These are phyloP conservation scores for Pichia membranifaciens DNA, from an alignment of 805 yeast genomes.

Conservation along the genomic window DNA sequence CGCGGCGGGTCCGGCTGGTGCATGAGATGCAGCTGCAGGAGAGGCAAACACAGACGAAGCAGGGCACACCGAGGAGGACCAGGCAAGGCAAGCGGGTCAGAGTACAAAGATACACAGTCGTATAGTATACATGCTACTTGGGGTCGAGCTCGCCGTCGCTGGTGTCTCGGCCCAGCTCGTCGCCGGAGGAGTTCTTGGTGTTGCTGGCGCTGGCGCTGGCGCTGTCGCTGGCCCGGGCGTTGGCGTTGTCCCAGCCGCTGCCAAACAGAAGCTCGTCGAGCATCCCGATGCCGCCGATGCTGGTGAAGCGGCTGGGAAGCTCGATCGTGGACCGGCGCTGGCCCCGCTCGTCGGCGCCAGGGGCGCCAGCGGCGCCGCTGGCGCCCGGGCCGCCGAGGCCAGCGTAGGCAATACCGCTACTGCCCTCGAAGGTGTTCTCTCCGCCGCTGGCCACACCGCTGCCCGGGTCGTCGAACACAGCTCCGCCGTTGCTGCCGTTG, in stretches of 20 bases:
- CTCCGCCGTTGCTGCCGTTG: neutral
- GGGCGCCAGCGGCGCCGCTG: neutral
- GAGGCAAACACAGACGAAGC: no score
- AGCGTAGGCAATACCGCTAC: neutral
- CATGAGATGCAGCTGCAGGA: no score
- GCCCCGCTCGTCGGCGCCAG: no score
- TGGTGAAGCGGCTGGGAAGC: conserved; percentile 7
- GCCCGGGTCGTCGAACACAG: neutral
- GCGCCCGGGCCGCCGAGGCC: neutral
- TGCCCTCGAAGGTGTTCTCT: neutral
- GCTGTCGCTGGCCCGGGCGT: neutral
- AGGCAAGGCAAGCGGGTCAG: no score
- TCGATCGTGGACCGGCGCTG: neutral
- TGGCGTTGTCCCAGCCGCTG: conserved; percentile 9
- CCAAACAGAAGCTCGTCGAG: conserved; percentile 12
- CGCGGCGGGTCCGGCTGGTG: no score
- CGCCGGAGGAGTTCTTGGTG: neutral
- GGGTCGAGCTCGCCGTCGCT: no score
- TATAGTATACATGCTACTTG: no score
- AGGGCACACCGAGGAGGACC: no score
- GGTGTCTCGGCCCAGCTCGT: no score
- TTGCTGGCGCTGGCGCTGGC: neutral
- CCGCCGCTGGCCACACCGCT: neutral
- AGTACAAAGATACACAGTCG: no score
- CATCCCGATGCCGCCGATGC: conserved; percentile 10